These are phyloP conservation scores for Waltiozyma sp. DNA, from an alignment of 1,139 yeast genomes.

Conservation along the genomic window DNA sequence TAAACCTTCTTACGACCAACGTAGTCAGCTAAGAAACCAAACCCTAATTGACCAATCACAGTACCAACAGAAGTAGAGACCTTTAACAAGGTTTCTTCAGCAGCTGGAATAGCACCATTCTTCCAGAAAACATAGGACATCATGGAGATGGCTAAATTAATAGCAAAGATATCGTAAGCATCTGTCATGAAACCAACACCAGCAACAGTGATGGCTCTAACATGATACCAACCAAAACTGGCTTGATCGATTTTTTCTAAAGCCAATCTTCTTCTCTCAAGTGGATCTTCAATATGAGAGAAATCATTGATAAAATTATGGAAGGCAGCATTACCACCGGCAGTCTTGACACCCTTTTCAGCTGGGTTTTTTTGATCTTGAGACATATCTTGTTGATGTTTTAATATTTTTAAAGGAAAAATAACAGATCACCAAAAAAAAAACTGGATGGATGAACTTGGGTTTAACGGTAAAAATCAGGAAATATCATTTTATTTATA, in stretches of 20 bases:
- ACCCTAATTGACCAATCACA: constrained; percentile 80
- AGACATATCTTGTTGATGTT: constrained; percentile 2
- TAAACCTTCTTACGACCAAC: constrained; percentile 82
- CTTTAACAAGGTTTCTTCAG: constrained; percentile 66
- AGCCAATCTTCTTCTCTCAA: constrained; percentile 84
- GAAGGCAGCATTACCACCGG: constrained; percentile 85
- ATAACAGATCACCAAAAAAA: too few species aligned
- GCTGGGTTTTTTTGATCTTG: constrained; percentile 16
- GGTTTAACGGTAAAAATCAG: too few species aligned
- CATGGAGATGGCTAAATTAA: constrained; percentile 71
- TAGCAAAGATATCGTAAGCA: constrained; percentile 86
- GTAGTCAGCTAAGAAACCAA: constrained; percentile 76
- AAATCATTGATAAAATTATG: constrained; percentile 77
- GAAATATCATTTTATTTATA: too few species aligned
- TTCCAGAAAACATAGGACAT: constrained; percentile 65
- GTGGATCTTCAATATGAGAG: constrained; percentile 76
- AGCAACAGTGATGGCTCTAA: constrained; percentile 79
- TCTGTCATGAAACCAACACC: constrained; percentile 94
- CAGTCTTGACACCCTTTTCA: constrained; percentile 26
- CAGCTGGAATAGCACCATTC: constrained; percentile 43
- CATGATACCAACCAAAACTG: constrained; percentile 78
- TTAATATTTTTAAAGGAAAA: too few species aligned
- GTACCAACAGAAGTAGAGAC: constrained; percentile 92
- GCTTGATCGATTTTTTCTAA: constrained; percentile 82
- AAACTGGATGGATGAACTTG: too few species aligned